These are phyloP conservation scores for Penicillium sp. DNA, from an alignment of 2,329 filamentous ascomycete species.

Conservation along the genomic window DNA sequence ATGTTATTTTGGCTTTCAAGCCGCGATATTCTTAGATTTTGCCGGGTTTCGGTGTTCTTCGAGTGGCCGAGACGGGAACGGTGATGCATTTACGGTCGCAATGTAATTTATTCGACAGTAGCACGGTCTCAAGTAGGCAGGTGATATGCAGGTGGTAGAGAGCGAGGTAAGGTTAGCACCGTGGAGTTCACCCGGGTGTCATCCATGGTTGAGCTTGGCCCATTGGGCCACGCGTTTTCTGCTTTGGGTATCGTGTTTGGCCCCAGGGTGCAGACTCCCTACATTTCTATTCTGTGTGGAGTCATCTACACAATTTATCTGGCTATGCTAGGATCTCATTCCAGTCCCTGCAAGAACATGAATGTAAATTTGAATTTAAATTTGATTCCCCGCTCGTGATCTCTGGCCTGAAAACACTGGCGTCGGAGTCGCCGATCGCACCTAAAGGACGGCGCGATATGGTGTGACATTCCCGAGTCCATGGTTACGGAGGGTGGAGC, in stretches of 20 bases:
- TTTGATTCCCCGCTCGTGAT: not conserved
- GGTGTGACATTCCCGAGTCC: conserved; percentile 7
- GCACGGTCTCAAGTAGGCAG: not conserved
- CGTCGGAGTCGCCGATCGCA: conserved; percentile 1
- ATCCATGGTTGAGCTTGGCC: not conserved
- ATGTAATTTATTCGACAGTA: not conserved
- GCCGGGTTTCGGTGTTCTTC: not conserved
- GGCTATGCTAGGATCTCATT: not conserved
- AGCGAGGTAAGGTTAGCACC: not conserved
- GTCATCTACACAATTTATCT: not conserved
- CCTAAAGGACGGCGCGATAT: not conserved
- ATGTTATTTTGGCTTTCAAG: not conserved
- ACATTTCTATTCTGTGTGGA: too few species aligned
- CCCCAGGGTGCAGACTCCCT: not conserved
- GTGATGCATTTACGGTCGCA: not conserved
- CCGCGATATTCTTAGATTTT: not conserved
- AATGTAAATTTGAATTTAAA: not conserved
- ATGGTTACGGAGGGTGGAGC: conserved; percentile 11
- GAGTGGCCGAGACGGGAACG: not conserved
- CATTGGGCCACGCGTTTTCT: not conserved
- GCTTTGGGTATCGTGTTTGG: not conserved
- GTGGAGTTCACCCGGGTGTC: not conserved
- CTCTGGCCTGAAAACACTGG: not conserved
- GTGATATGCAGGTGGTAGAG: not conserved
- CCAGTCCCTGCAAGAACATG: too few species aligned